A percentile compares a stretch with the other conserved stretches of the same genome.
Conservation (phyloP, 805 yeast genomes). For the Metschnikowia matae region DNA sequence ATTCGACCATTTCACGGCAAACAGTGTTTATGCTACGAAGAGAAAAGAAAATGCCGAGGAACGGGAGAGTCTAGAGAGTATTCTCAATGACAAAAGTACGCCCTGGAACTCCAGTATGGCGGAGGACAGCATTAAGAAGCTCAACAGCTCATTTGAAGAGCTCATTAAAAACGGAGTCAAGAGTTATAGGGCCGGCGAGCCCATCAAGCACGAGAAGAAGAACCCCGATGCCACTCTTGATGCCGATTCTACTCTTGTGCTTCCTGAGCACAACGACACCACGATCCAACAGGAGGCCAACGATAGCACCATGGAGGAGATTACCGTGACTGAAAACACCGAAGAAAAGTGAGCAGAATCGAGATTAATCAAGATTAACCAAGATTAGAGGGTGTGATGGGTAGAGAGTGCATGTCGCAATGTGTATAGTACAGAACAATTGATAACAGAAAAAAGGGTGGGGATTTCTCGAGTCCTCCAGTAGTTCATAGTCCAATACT, state of each 20-base stretch:
- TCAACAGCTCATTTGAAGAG: conserved; percentile 28
- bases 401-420: too few species aligned
- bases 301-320: conserved; percentile 44
- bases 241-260: conserved; percentile 48
- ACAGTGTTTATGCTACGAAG: conserved; percentile 45
- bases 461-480: too few species aligned
- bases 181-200: conserved; percentile 18
- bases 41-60: conserved; percentile 32
- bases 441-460: too few species aligned
- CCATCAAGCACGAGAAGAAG: conserved; percentile 8
- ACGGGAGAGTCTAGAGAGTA: conserved; percentile 30
- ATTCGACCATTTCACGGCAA: conserved; percentile 72
- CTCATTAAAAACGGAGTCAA: conserved; percentile 41
- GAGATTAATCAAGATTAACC: too few species aligned
- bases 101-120: conserved; percentile 53
- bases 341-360: neutral
- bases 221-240: conserved; percentile 29
- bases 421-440: too few species aligned
- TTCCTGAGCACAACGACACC: conserved; percentile 42
- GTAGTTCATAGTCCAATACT: too few species aligned
- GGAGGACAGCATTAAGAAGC: conserved; percentile 32
- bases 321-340: neutral
- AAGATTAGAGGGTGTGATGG: too few species aligned
- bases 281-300: conserved; percentile 45
- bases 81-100: conserved; percentile 45